These are phyloP conservation scores for Pythium graminicola DNA, from an alignment of 352 stramenopile genomes.

Conservation along the genomic window DNA sequence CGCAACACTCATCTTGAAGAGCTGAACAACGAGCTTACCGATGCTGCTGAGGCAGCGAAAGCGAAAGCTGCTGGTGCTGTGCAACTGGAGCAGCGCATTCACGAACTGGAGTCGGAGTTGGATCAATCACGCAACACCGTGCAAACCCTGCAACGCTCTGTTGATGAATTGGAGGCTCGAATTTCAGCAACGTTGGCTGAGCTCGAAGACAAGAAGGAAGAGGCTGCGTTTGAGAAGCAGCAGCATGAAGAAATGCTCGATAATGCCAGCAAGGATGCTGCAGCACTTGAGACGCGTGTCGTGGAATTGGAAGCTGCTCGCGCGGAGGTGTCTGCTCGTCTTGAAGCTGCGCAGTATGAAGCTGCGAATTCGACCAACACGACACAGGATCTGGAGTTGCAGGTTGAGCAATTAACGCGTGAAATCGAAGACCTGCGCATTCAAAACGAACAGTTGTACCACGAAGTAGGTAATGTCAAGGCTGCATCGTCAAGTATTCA, in stretches of 20 bases:
- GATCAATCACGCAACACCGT: slow-evolving; percentile 1
- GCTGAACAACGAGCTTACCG: slow-evolving; percentile 42
- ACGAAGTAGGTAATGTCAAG: neutral
- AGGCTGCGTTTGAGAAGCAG: slow-evolving; percentile 8
- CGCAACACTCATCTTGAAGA: slow-evolving; percentile 76
- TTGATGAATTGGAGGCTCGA: slow-evolving; percentile 1
- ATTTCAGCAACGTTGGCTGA: neutral
- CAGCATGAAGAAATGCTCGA: slow-evolving; percentile 18
- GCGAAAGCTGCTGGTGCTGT: neutral
- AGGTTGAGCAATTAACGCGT: slow-evolving; percentile 8
- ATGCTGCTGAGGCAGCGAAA: neutral
- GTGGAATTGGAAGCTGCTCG: slow-evolving; percentile 11
- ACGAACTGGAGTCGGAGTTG: slow-evolving; percentile 9
- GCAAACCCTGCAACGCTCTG: neutral
- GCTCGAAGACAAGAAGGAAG: slow-evolving; percentile 3
- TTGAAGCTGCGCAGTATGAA: slow-evolving; percentile 7
- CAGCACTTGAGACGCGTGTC: slow-evolving; percentile 8
- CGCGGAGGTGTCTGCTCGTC: slow-evolving; percentile 5
- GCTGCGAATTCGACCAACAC: neutral
- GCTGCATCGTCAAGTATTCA: neutral
- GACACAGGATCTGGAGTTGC: slow-evolving; percentile 6
- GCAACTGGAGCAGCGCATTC: slow-evolving; percentile 11
- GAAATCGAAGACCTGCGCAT: slow-evolving; percentile 8
- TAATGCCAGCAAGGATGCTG: slow-evolving; percentile 11
- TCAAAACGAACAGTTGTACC: slow-evolving; percentile 4